These are phyloP conservation scores for Exophiala sideris DNA, from an alignment of 2,329 filamentous ascomycete genomes.

Conservation along the genomic window DNA sequence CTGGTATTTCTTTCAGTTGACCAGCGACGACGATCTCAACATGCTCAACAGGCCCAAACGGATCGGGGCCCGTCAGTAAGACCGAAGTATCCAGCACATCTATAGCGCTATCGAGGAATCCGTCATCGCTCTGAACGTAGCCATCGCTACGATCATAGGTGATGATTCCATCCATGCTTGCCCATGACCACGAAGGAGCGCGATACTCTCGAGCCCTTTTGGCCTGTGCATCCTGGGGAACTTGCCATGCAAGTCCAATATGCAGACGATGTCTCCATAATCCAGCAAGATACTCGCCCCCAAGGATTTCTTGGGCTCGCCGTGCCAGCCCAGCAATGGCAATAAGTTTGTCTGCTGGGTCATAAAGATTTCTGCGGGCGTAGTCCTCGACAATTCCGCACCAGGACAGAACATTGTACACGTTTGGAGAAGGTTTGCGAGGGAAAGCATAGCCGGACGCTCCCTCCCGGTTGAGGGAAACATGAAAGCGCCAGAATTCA, in stretches of 20 bases:
- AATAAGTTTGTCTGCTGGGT: conserved; percentile 5
- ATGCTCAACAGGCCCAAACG: neutral
- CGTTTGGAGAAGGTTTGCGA: conserved; percentile 1
- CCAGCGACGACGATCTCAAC: conserved; percentile 1
- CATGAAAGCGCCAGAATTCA: neutral
- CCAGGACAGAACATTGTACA: conserved; percentile 1
- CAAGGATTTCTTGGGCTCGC: neutral
- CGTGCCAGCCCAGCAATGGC: conserved; percentile 7
- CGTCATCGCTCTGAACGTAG: conserved; percentile 6
- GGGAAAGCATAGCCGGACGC: neutral
- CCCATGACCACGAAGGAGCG: conserved; percentile 16
- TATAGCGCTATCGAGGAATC: conserved; percentile 9
- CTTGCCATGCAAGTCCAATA: conserved; percentile 4
- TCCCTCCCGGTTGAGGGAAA: neutral
- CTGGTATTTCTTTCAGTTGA: neutral
- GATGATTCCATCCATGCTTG: conserved; percentile 6
- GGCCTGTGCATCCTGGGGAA: neutral
- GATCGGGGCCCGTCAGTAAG: neutral
- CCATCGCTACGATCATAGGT: conserved; percentile 2
- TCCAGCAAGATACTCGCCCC: conserved; percentile 3
- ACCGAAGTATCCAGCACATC: neutral
- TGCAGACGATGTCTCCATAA: conserved; percentile 1
- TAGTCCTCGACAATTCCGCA: conserved; percentile 3
- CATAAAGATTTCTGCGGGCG: neutral
- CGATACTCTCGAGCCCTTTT: neutral